These are phyloP conservation scores for Aspergillus fumigatus DNA, from an alignment of 2,329 filamentous ascomycete genomes.

Conservation along the genomic window DNA sequence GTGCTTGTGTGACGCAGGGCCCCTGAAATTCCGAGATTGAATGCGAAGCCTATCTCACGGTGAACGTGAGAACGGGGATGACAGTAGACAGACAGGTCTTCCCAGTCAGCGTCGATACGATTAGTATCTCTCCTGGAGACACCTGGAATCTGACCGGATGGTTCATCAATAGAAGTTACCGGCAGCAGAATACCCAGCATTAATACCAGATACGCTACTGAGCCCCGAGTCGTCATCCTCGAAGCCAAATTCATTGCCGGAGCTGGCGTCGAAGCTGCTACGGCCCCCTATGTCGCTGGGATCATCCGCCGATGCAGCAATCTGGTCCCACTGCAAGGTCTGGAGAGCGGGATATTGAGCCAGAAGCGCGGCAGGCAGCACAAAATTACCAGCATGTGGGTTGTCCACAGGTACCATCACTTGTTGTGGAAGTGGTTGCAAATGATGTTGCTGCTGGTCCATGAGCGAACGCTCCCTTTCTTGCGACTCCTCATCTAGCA, in stretches of 20 bases:
- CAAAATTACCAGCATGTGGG: slow-evolving; percentile 57
- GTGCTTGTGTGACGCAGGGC: neutral
- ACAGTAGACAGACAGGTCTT: slow-evolving; percentile 8
- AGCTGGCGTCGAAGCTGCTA: slow-evolving; percentile 48
- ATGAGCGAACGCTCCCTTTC: slow-evolving; percentile 73
- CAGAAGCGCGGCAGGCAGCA: slow-evolving; percentile 79
- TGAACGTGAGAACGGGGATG: neutral
- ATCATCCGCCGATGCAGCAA: slow-evolving; percentile 56
- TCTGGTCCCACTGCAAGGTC: slow-evolving; percentile 79
- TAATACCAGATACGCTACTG: slow-evolving; percentile 31
- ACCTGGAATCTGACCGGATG: slow-evolving; percentile 25
- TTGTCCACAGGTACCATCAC: slow-evolving; percentile 59
- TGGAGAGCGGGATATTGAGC: slow-evolving; percentile 93
- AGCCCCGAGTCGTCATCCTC: slow-evolving; percentile 41
- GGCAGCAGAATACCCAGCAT: slow-evolving; percentile 30
- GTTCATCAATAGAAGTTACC: slow-evolving; percentile 28
- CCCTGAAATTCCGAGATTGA: neutral
- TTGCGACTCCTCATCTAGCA: slow-evolving; percentile 87
- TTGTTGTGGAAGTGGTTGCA: slow-evolving; percentile 53
- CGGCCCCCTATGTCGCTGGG: slow-evolving; percentile 60
- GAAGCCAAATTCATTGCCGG: slow-evolving; percentile 40
- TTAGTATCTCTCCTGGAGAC: slow-evolving; percentile 25
- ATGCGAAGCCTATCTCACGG: neutral
- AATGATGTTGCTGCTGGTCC: slow-evolving; percentile 66
- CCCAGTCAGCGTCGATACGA: slow-evolving; percentile 29